Evolutionary conservation across 2,329 filamentous ascomycete genomes (phyloP).

Genomic region (Aschersonia sp.): DNA sequence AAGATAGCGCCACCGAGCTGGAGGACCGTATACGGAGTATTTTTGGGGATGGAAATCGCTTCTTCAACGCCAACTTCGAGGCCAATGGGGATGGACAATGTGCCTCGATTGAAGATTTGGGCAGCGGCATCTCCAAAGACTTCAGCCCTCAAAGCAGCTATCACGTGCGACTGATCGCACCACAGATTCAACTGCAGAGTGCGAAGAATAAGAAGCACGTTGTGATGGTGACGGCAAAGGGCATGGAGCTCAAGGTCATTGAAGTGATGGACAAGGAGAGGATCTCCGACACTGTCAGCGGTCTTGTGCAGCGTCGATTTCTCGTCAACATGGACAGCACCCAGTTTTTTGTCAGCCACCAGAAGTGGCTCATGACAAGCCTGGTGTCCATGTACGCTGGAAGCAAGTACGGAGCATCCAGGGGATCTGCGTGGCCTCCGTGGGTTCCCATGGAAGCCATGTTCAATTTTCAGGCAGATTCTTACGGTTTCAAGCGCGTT

Average conservation of each 20-base stretch:
- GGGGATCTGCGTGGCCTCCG: conserved; percentile 83
- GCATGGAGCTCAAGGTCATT: conserved; percentile 95
- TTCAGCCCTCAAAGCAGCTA: conserved; percentile 90
- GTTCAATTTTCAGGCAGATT: conserved; percentile 88
- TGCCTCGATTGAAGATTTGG: conserved; percentile 45
- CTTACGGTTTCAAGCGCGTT: conserved; percentile 94
- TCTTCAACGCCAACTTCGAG: conserved; percentile 35
- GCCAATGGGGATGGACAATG: conserved; percentile 17
- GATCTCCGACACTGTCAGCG: conserved; percentile 83
- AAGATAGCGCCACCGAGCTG: conserved; percentile 49
- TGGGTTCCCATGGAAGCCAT: conserved; percentile 98
- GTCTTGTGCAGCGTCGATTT: conserved; percentile 88
- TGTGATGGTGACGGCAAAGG: conserved; percentile 91
- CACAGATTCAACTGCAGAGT: conserved; percentile 95
- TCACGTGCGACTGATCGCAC: conserved; percentile 86
- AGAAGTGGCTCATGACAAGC: conserved; percentile 75
- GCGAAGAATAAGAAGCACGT: conserved; percentile 96
- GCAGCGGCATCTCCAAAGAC: conserved; percentile 68
- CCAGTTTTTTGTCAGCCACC: conserved; percentile 94
- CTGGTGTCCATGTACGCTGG: conserved; percentile 88
- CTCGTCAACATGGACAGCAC: conserved; percentile 93
- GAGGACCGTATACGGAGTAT: conserved; percentile 80
- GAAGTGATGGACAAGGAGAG: conserved; percentile 97
- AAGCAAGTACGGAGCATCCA: conserved; percentile 77
- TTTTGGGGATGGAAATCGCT: conserved; percentile 69